Base-by-base conservation (phyloP, 768 basidiomycete species). In the Clathrus columnatus region DNA sequence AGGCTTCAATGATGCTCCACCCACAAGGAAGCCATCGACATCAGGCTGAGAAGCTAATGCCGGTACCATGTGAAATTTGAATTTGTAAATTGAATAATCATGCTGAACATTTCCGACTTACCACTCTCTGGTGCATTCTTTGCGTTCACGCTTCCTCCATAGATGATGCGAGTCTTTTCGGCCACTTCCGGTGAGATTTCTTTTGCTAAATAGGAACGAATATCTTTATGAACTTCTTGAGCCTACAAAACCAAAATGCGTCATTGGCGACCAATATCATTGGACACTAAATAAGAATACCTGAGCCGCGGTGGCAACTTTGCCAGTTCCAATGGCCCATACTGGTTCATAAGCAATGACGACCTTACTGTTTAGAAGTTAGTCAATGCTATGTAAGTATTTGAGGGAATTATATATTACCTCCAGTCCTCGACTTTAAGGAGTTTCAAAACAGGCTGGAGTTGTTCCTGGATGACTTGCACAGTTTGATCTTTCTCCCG, bases 301-400 rank as follows among this genome's bases (percentile, higher is more conserved):
- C 63, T 69, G 69, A n/a, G 75, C 76, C 0, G 88, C 75, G 28
- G 90, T 90, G 45, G 95, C 95, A 51, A 96, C 94, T 69, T 88
- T 95, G 60, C 95, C 95, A 11, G 95, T 97, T 45, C 96, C 96
- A 68, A 98, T 98, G 29, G 96, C 95, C 95, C 96, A 98, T 17
- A 98, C 91, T 43, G 93, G 91, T 69, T 95, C 91, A 69, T 94
- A 99, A 18, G 96, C 96, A 63, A 99, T 78, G 56, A 99, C 95
- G 65, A 98, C 76, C 60, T 88, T 82, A 64, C 92, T 94, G 59
- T 5, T 36, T 8, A n/a, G 36, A n/a, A 36, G 7, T 8, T 14
- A 36, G n/a, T 10, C 36, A 32, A 21, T 5, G 47, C 28, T 17
- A 43, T 16, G 10, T 10, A 21, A 18, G n/a, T n/a, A 48, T 17